Evolutionary conservation across 2,329 filamentous ascomycete genomes (phyloP).

Genomic region (Alternaria arborescens): DNA sequence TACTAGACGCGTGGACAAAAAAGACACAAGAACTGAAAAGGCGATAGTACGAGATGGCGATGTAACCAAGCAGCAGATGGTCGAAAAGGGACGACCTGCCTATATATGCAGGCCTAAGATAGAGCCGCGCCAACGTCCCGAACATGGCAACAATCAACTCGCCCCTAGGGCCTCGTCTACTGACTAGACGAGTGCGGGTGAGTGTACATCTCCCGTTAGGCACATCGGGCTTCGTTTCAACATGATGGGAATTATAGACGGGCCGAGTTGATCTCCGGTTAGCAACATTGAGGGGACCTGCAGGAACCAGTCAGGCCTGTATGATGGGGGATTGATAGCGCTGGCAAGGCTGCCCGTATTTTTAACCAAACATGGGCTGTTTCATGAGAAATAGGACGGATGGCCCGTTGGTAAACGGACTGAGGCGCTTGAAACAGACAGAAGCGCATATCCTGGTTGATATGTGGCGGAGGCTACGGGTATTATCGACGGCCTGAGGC

Average conservation of each 20-base stretch:
- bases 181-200: conserved; percentile 19
- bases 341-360: conserved; percentile 25
- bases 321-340: conserved; percentile 20
- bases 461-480: conserved; percentile 20
- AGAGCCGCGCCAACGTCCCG: conserved; percentile 16
- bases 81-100: conserved; percentile 22
- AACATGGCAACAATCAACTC: conserved; percentile 21
- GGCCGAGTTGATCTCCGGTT: conserved; percentile 27
- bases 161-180: conserved; percentile 16
- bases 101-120: conserved; percentile 34
- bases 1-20: conserved; percentile 44
- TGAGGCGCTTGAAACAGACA: conserved; percentile 38
- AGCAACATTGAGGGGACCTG: conserved; percentile 28
- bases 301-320: conserved; percentile 27
- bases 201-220: conserved; percentile 23
- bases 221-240: conserved; percentile 35
- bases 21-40: conserved; percentile 27
- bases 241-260: conserved; percentile 12
- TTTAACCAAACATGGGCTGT: conserved; percentile 36
- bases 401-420: conserved; percentile 22
- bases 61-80: conserved; percentile 16
- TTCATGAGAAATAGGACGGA: conserved; percentile 44
- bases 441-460: conserved; percentile 19
- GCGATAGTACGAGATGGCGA: conserved; percentile 29
- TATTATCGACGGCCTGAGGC: conserved; percentile 13